A percentile compares a stretch with the other conserved stretches of the same genome.
Evolutionary conservation across 371 early-diverging fungal species (phyloP).

Genomic region (Mucor circinelloides): DNA sequence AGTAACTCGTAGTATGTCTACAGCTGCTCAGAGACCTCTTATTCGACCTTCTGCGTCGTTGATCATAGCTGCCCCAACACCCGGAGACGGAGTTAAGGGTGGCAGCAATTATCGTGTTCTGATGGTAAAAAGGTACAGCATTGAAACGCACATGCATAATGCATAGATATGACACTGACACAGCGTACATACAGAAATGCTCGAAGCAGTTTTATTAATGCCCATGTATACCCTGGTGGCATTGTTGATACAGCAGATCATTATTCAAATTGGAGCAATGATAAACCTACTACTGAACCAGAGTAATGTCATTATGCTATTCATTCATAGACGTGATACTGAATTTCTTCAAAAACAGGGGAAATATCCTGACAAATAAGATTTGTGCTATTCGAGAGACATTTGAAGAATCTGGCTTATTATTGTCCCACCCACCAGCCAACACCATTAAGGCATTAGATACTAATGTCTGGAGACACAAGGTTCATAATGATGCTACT

Average conservation of each 20-base stretch:
- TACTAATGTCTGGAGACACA: conserved; percentile 52
- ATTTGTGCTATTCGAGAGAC: conserved; percentile 84
- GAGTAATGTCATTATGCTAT: background rate
- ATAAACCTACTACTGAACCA: background rate
- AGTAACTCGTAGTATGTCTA: conserved; percentile 20
- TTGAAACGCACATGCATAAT: background rate
- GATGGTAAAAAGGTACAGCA: conserved; percentile 57
- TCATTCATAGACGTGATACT: background rate
- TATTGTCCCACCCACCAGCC: conserved; percentile 55
- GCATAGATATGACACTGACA: background rate
- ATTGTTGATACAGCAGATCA: conserved; percentile 62
- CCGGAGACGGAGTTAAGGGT: conserved; percentile 21
- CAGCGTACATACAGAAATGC: conserved; percentile 38
- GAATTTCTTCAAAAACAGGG: background rate
- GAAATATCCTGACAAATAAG: conserved; percentile 30
- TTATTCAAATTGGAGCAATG: conserved; percentile 36
- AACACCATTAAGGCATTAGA: conserved; percentile 25
- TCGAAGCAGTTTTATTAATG: conserved; percentile 57
- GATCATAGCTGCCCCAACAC: conserved; percentile 55
- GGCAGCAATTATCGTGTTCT: conserved; percentile 58
- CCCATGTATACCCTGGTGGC: conserved; percentile 67
- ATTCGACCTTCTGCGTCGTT: conserved; percentile 31
- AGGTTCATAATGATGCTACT: conserved; percentile 52
- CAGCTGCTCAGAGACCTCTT: conserved; percentile 1
- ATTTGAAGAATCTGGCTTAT: conserved; percentile 80